Conservation (phyloP, 2,329 filamentous ascomycete species). For the Nigrograna mackinnonii region DNA sequence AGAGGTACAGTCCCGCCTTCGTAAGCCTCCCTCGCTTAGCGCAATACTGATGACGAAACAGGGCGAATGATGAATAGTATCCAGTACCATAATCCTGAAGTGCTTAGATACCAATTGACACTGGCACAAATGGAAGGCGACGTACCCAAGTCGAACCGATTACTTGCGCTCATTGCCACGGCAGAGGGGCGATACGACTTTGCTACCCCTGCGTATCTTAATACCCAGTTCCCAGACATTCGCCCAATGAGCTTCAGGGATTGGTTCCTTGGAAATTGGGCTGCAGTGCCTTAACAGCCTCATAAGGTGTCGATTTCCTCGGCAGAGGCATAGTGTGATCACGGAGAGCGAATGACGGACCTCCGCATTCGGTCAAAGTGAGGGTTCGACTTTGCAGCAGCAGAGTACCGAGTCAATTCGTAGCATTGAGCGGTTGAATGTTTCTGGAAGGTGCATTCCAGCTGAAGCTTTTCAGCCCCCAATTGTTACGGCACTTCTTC, state of each 20-base stretch:
- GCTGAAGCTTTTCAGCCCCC: too few species aligned
- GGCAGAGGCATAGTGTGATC: too few species aligned
- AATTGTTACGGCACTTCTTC: too few species aligned
- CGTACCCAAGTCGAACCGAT: slow-evolving; percentile 38
- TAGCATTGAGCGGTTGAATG: too few species aligned
- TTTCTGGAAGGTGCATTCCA: too few species aligned
- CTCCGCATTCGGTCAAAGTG: too few species aligned
- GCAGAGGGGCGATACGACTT: slow-evolving; percentile 71
- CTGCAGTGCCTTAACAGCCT: slow-evolving; percentile 35
- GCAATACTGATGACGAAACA: slow-evolving; percentile 16
- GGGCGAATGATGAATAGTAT: slow-evolving; percentile 33
- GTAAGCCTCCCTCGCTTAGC: neutral
- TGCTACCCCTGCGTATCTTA: slow-evolving; percentile 59
- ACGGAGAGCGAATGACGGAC: too few species aligned
- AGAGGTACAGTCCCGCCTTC: slow-evolving; percentile 29
- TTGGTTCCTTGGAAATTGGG: slow-evolving; percentile 43
- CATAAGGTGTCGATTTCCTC: too few species aligned
- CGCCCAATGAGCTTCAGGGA: slow-evolving; percentile 37
- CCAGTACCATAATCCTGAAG: slow-evolving; percentile 53
- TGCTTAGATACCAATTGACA: slow-evolving; percentile 53
- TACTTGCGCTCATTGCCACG: slow-evolving; percentile 68
- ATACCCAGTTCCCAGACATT: slow-evolving; percentile 47
- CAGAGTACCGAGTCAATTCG: too few species aligned
- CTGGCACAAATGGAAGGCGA: slow-evolving; percentile 39
- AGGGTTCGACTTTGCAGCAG: too few species aligned